Conservation (phyloP, 768 basidiomycete species). For the Lactifluus rugatus region DNA sequence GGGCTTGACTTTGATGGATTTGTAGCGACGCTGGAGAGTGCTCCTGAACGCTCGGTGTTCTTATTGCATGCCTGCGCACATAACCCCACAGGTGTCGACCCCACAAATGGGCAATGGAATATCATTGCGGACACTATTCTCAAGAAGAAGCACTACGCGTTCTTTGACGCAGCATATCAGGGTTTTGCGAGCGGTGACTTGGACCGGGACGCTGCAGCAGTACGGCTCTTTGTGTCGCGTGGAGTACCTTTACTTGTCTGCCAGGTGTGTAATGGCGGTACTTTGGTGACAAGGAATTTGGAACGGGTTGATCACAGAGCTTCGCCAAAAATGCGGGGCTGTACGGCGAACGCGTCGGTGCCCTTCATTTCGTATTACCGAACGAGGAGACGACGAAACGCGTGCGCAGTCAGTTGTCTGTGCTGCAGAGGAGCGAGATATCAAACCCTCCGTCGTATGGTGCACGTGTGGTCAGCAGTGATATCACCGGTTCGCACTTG, state of each 20-base stretch:
- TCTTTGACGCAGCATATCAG: constrained; percentile 96
- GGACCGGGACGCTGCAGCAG: constrained; percentile 86
- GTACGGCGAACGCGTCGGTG: constrained; percentile 91
- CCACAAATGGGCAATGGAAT: constrained; percentile 80
- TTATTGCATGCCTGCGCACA: constrained; percentile 92
- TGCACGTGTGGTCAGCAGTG: constrained; percentile 62
- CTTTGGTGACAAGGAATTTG: neutral
- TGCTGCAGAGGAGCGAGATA: constrained; percentile 88
- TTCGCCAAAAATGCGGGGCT: constrained; percentile 97
- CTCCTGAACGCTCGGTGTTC: constrained; percentile 73
- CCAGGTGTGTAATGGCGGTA: constrained; percentile 45
- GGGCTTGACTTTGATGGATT: constrained; percentile 75
- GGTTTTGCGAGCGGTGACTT: constrained; percentile 92
- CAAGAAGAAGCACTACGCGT: constrained; percentile 70
- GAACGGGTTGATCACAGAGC: constrained; percentile 42
- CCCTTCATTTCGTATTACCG: constrained; percentile 73
- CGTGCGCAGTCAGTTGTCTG: constrained; percentile 82
- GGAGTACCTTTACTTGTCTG: constrained; percentile 76
- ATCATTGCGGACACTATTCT: constrained; percentile 63
- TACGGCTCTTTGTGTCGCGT: constrained; percentile 73
- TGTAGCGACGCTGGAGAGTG: constrained; percentile 45
- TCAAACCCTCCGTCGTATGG: constrained; percentile 91
- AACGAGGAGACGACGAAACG: constrained; percentile 55
- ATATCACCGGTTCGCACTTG: neutral
- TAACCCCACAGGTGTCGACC: constrained; percentile 95